phyloP scores from a whole-genome alignment of 164 flowering plant genomes.

The Vitis riparia region DNA sequence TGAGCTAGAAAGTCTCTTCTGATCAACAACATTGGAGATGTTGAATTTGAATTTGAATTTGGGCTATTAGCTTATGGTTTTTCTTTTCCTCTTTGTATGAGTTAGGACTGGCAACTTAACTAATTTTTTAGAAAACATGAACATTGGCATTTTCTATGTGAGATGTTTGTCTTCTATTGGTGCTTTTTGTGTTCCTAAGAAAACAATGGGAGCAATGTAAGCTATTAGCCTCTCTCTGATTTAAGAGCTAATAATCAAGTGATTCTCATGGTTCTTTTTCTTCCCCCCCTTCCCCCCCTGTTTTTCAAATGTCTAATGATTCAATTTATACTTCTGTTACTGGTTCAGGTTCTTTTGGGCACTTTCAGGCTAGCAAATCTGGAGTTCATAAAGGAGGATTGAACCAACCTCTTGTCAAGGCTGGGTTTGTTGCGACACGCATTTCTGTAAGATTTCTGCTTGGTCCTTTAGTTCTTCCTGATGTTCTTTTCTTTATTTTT shows the following conservation, averaged over 20 bases:
- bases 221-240: not conserved
- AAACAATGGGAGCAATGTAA: not conserved
- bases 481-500: not conserved
- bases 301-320: not conserved
- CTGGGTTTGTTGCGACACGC: constrained; percentile 99
- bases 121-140: not conserved
- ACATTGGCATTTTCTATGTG: not conserved
- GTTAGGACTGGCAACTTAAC: too few species aligned
- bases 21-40: not conserved
- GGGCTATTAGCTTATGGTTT: not conserved
- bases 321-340: not conserved
- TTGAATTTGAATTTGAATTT: not conserved
- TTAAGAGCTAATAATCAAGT: not conserved
- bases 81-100: too few species aligned
- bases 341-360: constrained; percentile 93
- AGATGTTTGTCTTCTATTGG: not conserved
- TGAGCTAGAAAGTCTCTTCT: not conserved
- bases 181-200: not conserved
- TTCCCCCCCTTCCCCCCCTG: not conserved
- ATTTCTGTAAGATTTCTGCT: constrained; percentile 67
- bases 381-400: constrained; percentile 96
- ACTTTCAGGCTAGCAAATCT: constrained; percentile 96
- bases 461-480: not conserved
- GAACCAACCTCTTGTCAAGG: constrained; percentile 70
- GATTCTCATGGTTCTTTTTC: not conserved